phyloP scores from a whole-genome alignment of 257 asterid genomes.

The Asclepias syriaca region DNA sequence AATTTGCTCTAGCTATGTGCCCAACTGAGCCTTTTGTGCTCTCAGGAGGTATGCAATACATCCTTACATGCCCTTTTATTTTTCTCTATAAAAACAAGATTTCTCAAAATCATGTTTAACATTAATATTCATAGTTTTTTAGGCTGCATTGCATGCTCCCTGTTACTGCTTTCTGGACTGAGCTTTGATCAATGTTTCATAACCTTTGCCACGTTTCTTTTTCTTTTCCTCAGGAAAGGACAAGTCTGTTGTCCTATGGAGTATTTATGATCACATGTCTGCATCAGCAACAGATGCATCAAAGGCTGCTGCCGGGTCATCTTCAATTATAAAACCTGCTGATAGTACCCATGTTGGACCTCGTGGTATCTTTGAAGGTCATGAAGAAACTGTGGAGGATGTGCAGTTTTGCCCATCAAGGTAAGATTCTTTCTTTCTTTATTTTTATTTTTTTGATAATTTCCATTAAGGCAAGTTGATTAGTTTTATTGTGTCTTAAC shows the following conservation, averaged over 20 bases:
- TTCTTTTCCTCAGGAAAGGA: constrained; percentile 66
- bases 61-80: background rate
- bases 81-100: background rate
- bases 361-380: constrained; percentile 88
- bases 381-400: constrained; percentile 91
- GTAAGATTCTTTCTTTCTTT: constrained; percentile 19
- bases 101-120: background rate
- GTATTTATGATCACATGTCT: constrained; percentile 90
- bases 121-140: background rate
- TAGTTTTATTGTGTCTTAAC: background rate
- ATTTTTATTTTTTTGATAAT: too few species aligned
- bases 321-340: constrained; percentile 65
- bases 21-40: constrained; percentile 97
- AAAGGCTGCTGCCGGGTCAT: constrained; percentile 47
- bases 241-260: constrained; percentile 92
- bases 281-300: constrained; percentile 60
- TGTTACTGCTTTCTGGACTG: background rate
- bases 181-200: background rate
- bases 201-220: background rate
- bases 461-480: constrained; percentile 67
- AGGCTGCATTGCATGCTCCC: background rate
- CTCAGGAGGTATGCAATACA: constrained; percentile 75
- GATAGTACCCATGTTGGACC: constrained; percentile 83
- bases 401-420: constrained; percentile 97
- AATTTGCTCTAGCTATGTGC: constrained; percentile 95